Evolutionary conservation across 2,329 filamentous ascomycete species (phyloP).

Genomic region (Bipolaris cookei): DNA sequence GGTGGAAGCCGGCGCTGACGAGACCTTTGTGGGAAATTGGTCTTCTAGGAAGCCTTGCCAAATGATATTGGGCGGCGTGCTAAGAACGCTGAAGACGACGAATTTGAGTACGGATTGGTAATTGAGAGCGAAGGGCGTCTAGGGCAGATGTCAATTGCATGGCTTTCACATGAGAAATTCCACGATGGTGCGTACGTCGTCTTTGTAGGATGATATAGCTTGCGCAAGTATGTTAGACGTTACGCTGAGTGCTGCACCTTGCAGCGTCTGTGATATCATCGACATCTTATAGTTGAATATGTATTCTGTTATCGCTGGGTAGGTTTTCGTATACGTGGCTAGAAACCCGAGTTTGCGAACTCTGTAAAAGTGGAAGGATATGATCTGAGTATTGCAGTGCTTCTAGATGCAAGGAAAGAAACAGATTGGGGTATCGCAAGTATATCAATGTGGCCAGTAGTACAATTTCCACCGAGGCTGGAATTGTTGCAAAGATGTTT

Average conservation of each 20-base stretch:
- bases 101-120: constrained; percentile 76
- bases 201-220: constrained; percentile 67
- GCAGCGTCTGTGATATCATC: constrained; percentile 55
- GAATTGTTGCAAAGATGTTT: constrained; percentile 17
- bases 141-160: constrained; percentile 15
- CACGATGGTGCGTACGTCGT: constrained; percentile 56
- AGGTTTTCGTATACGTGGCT: neutral
- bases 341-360: neutral
- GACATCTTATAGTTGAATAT: constrained; percentile 30
- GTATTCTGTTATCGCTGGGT: constrained; percentile 1
- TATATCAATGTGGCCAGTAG: constrained; percentile 16
- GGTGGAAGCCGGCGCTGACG: constrained; percentile 30
- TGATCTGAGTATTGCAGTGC: neutral
- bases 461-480: neutral
- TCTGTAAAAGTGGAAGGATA: neutral
- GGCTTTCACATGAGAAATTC: neutral
- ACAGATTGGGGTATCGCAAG: neutral
- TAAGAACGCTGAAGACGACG: constrained; percentile 73
- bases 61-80: constrained; percentile 80
- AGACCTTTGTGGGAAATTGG: constrained; percentile 68
- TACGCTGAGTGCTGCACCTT: constrained; percentile 69
- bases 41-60: constrained; percentile 85
- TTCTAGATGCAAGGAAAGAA: neutral
- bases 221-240: constrained; percentile 78
- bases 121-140: constrained; percentile 69